Evolutionary conservation across 2,329 filamentous ascomycete genomes (phyloP).

Genomic region (Bipolaris victoriae): DNA sequence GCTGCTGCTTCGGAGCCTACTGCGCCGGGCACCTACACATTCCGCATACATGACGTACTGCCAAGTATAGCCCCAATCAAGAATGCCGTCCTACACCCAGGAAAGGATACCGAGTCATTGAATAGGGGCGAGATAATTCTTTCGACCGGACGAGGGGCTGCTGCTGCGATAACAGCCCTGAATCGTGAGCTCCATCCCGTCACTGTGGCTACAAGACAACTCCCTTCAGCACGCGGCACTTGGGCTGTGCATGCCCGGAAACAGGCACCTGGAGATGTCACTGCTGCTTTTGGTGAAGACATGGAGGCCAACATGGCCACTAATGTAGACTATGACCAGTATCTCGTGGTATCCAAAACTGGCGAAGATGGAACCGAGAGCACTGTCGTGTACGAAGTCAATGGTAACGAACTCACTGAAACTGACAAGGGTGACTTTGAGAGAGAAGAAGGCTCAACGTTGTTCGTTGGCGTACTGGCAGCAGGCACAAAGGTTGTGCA

Average conservation of each 20-base stretch:
- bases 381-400: conserved; percentile 78
- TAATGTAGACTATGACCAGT: conserved; percentile 73
- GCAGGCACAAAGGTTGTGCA: conserved; percentile 83
- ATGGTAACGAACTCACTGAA: conserved; percentile 74
- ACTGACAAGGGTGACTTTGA: conserved; percentile 89
- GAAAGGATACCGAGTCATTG: conserved; percentile 28
- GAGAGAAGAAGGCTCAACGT: conserved; percentile 81
- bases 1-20: conserved; percentile 48
- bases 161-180: conserved; percentile 75
- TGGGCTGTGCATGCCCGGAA: conserved; percentile 81
- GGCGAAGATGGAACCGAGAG: conserved; percentile 72
- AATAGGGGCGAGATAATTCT: conserved; percentile 60
- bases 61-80: conserved; percentile 80
- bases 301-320: conserved; percentile 47
- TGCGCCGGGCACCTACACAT: conserved; percentile 70
- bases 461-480: conserved; percentile 85
- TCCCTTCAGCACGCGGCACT: conserved; percentile 74
- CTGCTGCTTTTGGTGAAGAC: conserved; percentile 55
- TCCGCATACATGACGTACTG: conserved; percentile 78
- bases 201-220: conserved; percentile 71
- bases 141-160: conserved; percentile 67
- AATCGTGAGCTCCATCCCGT: conserved; percentile 78
- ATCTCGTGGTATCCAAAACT: conserved; percentile 79
- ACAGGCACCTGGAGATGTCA: conserved; percentile 64
- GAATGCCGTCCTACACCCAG: conserved; percentile 70